Evolutionary conservation across 768 basidiomycete genomes (phyloP).

Genomic region (Russula dissimulans): DNA sequence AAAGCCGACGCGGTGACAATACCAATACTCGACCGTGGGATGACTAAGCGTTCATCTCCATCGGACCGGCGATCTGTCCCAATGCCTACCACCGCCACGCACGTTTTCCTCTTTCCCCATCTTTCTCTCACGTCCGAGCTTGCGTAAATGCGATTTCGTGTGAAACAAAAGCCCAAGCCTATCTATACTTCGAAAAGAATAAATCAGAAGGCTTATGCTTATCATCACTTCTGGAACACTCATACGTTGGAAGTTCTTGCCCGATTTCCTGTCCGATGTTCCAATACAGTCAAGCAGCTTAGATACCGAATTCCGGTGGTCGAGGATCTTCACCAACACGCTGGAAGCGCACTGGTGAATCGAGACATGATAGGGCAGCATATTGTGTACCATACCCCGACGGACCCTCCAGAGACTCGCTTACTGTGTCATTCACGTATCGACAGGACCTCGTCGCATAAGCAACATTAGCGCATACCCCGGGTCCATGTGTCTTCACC

Average conservation of each 20-base stretch:
- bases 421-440: not conserved
- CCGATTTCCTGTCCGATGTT: too few relatives aligned
- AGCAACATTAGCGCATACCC: not conserved
- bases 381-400: not conserved
- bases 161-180: not conserved
- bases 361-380: not conserved
- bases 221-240: not conserved
- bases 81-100: not conserved
- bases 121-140: not conserved
- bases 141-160: not conserved
- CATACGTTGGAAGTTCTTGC: too few relatives aligned
- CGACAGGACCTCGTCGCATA: not conserved
- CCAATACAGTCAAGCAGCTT: too few relatives aligned
- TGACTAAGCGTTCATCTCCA: slow-evolving; percentile 1
- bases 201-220: not conserved
- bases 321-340: too few relatives aligned
- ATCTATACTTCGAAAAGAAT: not conserved
- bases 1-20: not conserved
- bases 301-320: too few relatives aligned
- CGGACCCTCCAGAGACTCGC: too few relatives aligned
- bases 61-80: not conserved
- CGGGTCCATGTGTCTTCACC: not conserved
- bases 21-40: not conserved
- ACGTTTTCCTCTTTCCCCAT: not conserved
- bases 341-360: not conserved